These are phyloP conservation scores for Coffea eugenioides DNA, from an alignment of 257 asterid species.

Conservation along the genomic window DNA sequence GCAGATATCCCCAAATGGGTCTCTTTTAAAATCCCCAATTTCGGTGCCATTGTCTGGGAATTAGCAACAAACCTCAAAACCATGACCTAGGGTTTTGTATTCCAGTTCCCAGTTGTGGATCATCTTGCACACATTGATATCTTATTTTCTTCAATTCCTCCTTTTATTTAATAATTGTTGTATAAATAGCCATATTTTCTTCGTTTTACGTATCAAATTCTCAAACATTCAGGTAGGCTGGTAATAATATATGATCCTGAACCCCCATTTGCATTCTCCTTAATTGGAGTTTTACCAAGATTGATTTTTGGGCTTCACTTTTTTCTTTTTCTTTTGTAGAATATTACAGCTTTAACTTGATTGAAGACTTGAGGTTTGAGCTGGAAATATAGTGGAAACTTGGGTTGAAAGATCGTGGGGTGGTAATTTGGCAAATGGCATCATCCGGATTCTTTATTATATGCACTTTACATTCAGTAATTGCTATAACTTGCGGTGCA, in stretches of 20 bases:
- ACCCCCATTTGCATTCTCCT: conserved; percentile 21
- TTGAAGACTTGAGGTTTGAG: not conserved
- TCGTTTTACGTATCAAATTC: not conserved
- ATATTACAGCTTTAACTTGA: not conserved
- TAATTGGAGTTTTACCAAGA: not conserved
- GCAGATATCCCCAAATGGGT: conserved; percentile 13
- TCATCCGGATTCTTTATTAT: conserved; percentile 48
- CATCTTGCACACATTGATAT: not conserved
- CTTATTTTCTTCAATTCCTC: not conserved
- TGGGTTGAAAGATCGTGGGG: conserved; percentile 24
- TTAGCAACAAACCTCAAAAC: conserved; percentile 11
- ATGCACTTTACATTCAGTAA: conserved; percentile 53
- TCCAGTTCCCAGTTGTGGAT: not conserved
- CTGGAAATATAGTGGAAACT: not conserved
- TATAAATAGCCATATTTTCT: not conserved
- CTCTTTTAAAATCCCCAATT: conserved; percentile 2
- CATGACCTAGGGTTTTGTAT: not conserved
- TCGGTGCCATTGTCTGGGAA: not conserved
- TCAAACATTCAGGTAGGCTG: not conserved
- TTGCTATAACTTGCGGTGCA: conserved; percentile 45
- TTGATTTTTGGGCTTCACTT: not conserved
- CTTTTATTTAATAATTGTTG: not conserved
- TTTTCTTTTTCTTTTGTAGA: not conserved
- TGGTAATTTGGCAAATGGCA: conserved; percentile 33
- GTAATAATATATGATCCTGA: conserved; percentile 6